Evolutionary conservation across 1,284 basidiomycete genomes (phyloP).

Genomic region (Trichosporon sp.): DNA sequence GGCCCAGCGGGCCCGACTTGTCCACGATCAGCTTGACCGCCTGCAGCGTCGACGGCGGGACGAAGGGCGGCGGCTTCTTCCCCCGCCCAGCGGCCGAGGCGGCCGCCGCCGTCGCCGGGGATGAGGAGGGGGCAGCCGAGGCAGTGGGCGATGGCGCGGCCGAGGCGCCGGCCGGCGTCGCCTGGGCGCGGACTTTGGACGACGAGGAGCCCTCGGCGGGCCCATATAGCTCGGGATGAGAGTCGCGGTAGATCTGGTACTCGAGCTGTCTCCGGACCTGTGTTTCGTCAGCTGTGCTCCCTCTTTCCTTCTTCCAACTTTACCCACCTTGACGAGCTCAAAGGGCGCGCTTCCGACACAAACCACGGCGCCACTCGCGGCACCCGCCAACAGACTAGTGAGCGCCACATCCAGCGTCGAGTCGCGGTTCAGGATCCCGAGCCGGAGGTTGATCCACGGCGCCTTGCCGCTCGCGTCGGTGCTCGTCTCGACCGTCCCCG

Average conservation of each 20-base stretch:
- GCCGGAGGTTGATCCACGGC: slow-evolving; percentile 35
- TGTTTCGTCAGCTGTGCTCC: not conserved
- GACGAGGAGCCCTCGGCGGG: not conserved
- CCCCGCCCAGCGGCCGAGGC: not conserved
- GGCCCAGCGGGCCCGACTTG: slow-evolving; percentile 30
- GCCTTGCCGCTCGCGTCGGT: slow-evolving; percentile 2
- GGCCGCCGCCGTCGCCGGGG: not conserved
- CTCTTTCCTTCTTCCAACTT: not conserved
- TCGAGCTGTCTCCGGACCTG: slow-evolving; percentile 87
- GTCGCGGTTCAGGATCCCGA: slow-evolving; percentile 38
- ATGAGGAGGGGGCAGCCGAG: slow-evolving; percentile 11
- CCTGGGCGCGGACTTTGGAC: not conserved
- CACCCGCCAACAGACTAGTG: slow-evolving; percentile 51
- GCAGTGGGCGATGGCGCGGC: slow-evolving; percentile 7
- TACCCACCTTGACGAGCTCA: slow-evolving; percentile 86
- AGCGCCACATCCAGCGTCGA: slow-evolving; percentile 64
- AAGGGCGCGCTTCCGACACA: slow-evolving; percentile 70
- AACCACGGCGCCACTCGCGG: slow-evolving; percentile 46
- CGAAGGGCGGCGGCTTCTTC: slow-evolving; percentile 15
- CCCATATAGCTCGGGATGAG: slow-evolving; percentile 33
- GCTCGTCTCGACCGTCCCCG: slow-evolving; percentile 19
- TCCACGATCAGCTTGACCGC: slow-evolving; percentile 40
- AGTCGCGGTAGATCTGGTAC: slow-evolving; percentile 65
- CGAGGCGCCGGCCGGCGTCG: not conserved
- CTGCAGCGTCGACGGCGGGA: slow-evolving; percentile 42